Percentiles rank a stretch among this genome's conserved stretches.
Conservation (phyloP, 192 early-diverging fungal species). For the Funneliformis mosseae region DNA sequence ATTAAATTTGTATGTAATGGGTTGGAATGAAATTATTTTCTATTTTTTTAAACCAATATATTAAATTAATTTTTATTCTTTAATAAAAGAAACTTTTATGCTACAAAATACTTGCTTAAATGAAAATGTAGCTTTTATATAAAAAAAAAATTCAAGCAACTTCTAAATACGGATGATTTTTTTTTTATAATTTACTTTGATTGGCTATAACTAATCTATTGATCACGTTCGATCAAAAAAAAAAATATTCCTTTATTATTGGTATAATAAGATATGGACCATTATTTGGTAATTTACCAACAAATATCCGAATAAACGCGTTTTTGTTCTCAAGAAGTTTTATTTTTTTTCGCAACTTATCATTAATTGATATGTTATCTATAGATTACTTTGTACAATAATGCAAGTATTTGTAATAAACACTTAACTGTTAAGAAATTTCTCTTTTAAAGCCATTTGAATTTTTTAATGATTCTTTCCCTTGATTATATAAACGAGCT, state of each 20-base stretch:
- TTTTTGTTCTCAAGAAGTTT: neutral
- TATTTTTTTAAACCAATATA: too few relatives aligned
- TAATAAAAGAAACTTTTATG: too few relatives aligned
- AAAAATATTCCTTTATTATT: too few relatives aligned
- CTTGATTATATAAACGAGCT: neutral
- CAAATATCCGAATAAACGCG: neutral
- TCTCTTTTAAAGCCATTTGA: neutral
- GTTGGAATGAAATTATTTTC: neutral
- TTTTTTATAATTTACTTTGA: too few relatives aligned
- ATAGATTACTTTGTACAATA: neutral
- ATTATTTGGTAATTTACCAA: neutral
- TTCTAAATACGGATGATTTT: too few relatives aligned
- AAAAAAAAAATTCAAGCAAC: too few relatives aligned
- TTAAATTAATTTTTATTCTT: too few relatives aligned
- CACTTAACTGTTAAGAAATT: neutral
- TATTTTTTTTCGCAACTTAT: neutral
- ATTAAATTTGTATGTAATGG: neutral
- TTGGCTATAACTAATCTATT: too few relatives aligned
- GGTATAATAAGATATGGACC: neutral
- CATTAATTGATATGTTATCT: neutral
- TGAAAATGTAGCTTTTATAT: neutral
- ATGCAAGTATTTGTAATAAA: neutral
- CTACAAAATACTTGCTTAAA: neutral
- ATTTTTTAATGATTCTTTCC: neutral
- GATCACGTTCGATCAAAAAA: too few relatives aligned